These are phyloP conservation scores for Peterozyma toletana DNA, from an alignment of 805 yeast species.

Conservation along the genomic window DNA sequence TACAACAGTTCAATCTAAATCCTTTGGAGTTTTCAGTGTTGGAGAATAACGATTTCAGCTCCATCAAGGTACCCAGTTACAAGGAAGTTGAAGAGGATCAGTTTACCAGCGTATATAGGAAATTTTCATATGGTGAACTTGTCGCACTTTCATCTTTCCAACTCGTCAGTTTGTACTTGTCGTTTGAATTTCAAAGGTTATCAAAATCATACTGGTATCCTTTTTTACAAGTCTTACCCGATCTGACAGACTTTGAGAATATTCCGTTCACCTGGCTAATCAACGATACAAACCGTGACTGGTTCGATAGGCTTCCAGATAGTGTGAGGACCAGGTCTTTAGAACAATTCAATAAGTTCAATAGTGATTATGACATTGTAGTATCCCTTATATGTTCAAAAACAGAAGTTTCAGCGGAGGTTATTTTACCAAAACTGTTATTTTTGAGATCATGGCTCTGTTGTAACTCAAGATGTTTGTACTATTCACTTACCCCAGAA, in stretches of 20 bases:
- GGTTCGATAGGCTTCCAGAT: constrained; percentile 35
- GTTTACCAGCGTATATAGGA: constrained; percentile 17
- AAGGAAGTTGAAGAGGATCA: neutral
- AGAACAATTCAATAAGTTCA: constrained; percentile 34
- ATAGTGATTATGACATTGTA: constrained; percentile 36
- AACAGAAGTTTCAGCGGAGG: constrained; percentile 13
- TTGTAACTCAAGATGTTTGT: constrained; percentile 87
- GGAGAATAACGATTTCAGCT: no score
- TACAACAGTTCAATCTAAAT: constrained; percentile 25
- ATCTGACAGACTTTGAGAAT: constrained; percentile 37
- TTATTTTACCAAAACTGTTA: constrained; percentile 45
- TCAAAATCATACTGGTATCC: constrained; percentile 56
- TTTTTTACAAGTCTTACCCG: constrained; percentile 61
- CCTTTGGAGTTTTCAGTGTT: constrained; percentile 11
- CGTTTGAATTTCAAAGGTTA: constrained; percentile 33
- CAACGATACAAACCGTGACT: constrained; percentile 15
- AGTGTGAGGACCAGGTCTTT: constrained; percentile 31
- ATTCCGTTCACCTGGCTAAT: constrained; percentile 64
- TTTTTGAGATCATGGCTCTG: constrained; percentile 53
- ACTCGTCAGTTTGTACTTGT: constrained; percentile 41
- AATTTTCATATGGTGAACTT: constrained; percentile 26
- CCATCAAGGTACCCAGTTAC: neutral
- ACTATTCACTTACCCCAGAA: constrained; percentile 49
- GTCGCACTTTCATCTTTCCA: constrained; percentile 50
- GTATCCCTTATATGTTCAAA: constrained; percentile 11